phyloP scores from a whole-genome alignment of 805 yeast species.

The Kockiozyma suomiensis region DNA sequence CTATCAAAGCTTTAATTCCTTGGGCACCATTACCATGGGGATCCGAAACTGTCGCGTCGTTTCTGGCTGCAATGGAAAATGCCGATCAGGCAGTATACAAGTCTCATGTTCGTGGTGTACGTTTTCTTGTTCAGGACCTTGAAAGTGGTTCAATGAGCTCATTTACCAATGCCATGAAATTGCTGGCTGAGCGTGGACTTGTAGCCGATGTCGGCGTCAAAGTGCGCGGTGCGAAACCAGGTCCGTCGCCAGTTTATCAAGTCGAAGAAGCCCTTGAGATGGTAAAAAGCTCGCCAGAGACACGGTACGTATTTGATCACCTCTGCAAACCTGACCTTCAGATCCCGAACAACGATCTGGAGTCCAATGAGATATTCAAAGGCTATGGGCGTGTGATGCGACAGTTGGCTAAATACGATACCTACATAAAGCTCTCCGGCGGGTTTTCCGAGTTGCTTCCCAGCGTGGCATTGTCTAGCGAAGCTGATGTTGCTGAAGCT shows the following conservation, averaged over 20 bases:
- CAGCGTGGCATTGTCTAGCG: neutral
- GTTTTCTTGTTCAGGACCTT: conserved; percentile 49
- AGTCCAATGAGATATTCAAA: conserved; percentile 7
- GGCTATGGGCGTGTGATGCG: conserved; percentile 10
- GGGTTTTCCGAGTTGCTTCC: conserved; percentile 46
- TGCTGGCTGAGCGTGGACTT: conserved; percentile 41
- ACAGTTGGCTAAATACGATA: conserved; percentile 18
- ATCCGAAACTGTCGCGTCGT: conserved; percentile 27
- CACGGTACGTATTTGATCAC: conserved; percentile 48
- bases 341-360: conserved; percentile 15
- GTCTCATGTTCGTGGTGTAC: conserved; percentile 45
- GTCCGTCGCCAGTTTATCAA: conserved; percentile 46
- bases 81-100: conserved; percentile 21
- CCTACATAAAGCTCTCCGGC: conserved; percentile 49
- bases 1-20: conserved; percentile 45
- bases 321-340: conserved; percentile 48
- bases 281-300: conserved; percentile 39
- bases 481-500: neutral
- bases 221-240: conserved; percentile 40
- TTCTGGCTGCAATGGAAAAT: conserved; percentile 30
- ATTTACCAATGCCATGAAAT: conserved; percentile 44
- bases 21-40: conserved; percentile 52
- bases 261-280: conserved; percentile 45
- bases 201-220: conserved; percentile 50
- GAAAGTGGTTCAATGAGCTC: conserved; percentile 42